Evolutionary conservation across 2,329 filamentous ascomycete genomes (phyloP).

Genomic region (Cladosporium sp.): DNA sequence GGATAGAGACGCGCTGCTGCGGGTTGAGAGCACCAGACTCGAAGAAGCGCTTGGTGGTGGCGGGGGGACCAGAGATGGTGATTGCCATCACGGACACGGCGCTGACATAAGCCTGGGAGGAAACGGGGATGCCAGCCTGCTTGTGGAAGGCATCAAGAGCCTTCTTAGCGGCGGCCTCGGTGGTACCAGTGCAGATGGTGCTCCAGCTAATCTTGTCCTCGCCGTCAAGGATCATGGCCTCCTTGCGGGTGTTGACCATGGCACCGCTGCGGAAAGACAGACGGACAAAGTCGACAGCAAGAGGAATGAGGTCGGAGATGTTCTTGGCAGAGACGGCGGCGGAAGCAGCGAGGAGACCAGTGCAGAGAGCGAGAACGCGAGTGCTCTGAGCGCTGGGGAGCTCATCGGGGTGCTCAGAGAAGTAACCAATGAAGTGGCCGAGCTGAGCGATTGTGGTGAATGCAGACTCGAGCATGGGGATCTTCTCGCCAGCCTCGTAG

Average conservation of each 20-base stretch:
- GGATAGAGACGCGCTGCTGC: slow-evolving; percentile 55
- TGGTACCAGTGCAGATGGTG: slow-evolving; percentile 62
- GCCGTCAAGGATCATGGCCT: slow-evolving; percentile 54
- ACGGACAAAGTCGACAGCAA: slow-evolving; percentile 65
- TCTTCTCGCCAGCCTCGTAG: slow-evolving; percentile 58
- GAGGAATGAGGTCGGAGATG: slow-evolving; percentile 61
- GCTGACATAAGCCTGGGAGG: slow-evolving; percentile 60
- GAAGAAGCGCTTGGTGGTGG: slow-evolving; percentile 55
- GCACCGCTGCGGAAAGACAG: slow-evolving; percentile 66
- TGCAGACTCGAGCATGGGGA: slow-evolving; percentile 65
- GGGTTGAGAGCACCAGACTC: slow-evolving; percentile 52
- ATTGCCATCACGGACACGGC: slow-evolving; percentile 61
- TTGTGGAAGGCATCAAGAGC: slow-evolving; percentile 61
- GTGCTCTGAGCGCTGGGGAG: slow-evolving; percentile 52
- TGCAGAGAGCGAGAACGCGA: slow-evolving; percentile 66
- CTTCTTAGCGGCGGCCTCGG: slow-evolving; percentile 54
- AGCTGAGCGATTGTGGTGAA: slow-evolving; percentile 67
- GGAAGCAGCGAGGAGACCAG: slow-evolving; percentile 69
- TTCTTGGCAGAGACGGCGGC: slow-evolving; percentile 66
- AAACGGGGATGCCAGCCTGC: slow-evolving; percentile 53
- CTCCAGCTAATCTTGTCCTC: slow-evolving; percentile 67
- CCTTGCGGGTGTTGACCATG: slow-evolving; percentile 46
- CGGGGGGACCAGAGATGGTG: slow-evolving; percentile 61
- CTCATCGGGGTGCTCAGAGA: slow-evolving; percentile 57
- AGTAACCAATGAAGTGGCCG: slow-evolving; percentile 68